Base-by-base conservation (phyloP, 1,284 basidiomycete species). In the Macrocystidia cucumis region DNA sequence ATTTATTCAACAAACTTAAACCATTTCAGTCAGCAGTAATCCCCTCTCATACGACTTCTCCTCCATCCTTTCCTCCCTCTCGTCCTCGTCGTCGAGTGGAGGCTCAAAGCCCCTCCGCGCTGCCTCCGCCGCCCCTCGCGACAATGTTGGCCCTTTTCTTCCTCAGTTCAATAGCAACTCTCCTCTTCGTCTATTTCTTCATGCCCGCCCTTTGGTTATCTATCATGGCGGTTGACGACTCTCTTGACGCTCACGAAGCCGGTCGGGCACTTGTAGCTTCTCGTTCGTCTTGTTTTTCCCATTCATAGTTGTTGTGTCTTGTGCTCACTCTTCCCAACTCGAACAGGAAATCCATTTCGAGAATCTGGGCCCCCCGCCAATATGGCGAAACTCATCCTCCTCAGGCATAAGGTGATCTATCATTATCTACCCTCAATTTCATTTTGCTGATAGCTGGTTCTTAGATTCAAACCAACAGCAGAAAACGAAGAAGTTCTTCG, bases 371-470 rank as follows among this genome's bases (percentile, higher is more conserved):
- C 82, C 13, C 84, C 84, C 34, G 82, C 73, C 29, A 84, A 82
- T 54, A 87, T 87, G 83, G 83, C 83, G 29, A 86, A 87, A 59
- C 69, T 87, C 40, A 86, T 87, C 44, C 71, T 87, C 66, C 63
- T 86, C 43, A 72, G 83, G 55, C 83, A 87, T 47, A 87, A 84
- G 67, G 84, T 84, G 35, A 42, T 17, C 21, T 18, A 24, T 29
- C 20, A 26, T 32, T 24, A 23, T 33, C 28, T 27, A 29, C 23
- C n/a, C n/a, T n/a, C n/a, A n/a, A n/a, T n/a, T n/a, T n/a, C n/a
- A n/a, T n/a, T n/a, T n/a, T n/a, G n/a, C n/a, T n/a, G n/a, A n/a
- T n/a, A n/a, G n/a, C n/a, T n/a, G n/a, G n/a, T n/a, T n/a, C 14
- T 30, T 28, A 86, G 82, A 80, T 86, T 38, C 81, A 85, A 54